Conservation (phyloP, 2,329 filamentous ascomycete species). For the Alternaria rosae region DNA sequence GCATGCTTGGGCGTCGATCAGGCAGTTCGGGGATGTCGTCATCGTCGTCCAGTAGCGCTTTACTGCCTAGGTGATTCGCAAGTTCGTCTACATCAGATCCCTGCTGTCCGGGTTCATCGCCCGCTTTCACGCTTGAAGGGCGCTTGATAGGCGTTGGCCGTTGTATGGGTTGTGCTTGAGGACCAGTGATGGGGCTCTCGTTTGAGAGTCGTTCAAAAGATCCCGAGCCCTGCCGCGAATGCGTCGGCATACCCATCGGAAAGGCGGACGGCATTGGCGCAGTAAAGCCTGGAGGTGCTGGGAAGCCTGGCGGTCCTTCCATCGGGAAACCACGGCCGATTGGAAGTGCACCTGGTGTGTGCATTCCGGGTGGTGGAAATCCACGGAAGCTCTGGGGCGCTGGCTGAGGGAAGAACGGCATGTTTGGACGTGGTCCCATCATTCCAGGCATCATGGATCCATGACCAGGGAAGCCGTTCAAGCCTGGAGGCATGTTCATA, state of each 20-base stretch:
- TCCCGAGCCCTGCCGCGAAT: conserved; percentile 78
- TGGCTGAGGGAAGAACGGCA: conserved; percentile 64
- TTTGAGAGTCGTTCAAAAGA: conserved; percentile 62
- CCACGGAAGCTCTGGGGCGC: conserved; percentile 62
- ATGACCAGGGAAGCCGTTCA: conserved; percentile 60
- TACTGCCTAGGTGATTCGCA: conserved; percentile 85
- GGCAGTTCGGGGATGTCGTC: conserved; percentile 68
- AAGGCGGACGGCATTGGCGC: conserved; percentile 47
- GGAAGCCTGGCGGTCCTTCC: conserved; percentile 58
- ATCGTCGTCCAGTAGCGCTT: conserved; percentile 76
- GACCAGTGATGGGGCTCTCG: conserved; percentile 60
- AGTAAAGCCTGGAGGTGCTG: conserved; percentile 50
- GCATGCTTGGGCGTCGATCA: conserved; percentile 54
- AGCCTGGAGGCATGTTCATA: conserved; percentile 56
- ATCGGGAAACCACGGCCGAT: conserved; percentile 64
- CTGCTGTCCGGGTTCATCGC: conserved; percentile 52
- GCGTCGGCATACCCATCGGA: conserved; percentile 58
- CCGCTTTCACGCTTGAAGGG: conserved; percentile 74
- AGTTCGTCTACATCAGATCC: conserved; percentile 72
- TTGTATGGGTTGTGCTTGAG: conserved; percentile 74
- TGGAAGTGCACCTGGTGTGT: conserved; percentile 62
- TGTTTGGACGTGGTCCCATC: conserved; percentile 63
- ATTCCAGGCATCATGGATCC: conserved; percentile 62
- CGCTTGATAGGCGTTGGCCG: conserved; percentile 88
- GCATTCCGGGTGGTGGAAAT: conserved; percentile 67